Percentiles rank a stretch among this genome's conserved stretches.
Evolutionary conservation across 768 basidiomycete genomes (phyloP).

Genomic region (Lactarius sp.): DNA sequence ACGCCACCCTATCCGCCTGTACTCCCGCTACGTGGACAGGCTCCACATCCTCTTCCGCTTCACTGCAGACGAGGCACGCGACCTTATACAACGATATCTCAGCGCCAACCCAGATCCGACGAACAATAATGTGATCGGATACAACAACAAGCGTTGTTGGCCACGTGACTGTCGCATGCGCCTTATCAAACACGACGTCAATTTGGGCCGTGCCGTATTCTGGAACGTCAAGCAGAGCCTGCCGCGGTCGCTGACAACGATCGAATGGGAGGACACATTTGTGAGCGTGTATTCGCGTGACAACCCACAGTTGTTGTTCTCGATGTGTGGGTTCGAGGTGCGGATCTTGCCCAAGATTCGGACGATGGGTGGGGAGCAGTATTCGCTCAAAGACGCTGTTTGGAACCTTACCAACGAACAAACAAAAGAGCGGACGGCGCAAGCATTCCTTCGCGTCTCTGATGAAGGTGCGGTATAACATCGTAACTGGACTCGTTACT

Average conservation of each 20-base stretch:
- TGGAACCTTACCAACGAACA: conserved; percentile 98
- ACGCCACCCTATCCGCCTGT: conserved; percentile 94
- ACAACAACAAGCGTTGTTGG: conserved; percentile 99
- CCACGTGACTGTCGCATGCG: conserved; percentile 99
- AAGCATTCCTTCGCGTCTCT: conserved; percentile 96
- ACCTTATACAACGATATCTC: conserved; percentile 96
- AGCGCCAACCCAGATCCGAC: conserved; percentile 97
- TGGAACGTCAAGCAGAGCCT: conserved; percentile 99
- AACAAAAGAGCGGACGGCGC: conserved; percentile 95
- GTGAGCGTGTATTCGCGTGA: conserved; percentile 96
- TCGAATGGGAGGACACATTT: conserved; percentile 99
- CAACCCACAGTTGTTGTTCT: conserved; percentile 96
- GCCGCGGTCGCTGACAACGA: conserved; percentile 92
- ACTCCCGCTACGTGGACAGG: conserved; percentile 94
- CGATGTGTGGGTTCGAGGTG: conserved; percentile 98
- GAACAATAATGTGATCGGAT: conserved; percentile 98
- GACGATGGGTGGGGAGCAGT: conserved; percentile 94
- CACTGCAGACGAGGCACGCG: conserved; percentile 93
- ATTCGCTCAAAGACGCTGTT: conserved; percentile 91
- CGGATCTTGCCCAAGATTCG: conserved; percentile 96
- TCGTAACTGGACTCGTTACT: not conserved
- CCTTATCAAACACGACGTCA: conserved; percentile 98
- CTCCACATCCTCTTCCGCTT: conserved; percentile 97
- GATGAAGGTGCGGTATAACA: conserved; percentile 62
- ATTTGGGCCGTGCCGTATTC: conserved; percentile 95